Percentiles rank a stretch among this genome's conserved stretches.
Evolutionary conservation across 345 rosid genomes (phyloP).

Genomic region (Acer negundo): DNA sequence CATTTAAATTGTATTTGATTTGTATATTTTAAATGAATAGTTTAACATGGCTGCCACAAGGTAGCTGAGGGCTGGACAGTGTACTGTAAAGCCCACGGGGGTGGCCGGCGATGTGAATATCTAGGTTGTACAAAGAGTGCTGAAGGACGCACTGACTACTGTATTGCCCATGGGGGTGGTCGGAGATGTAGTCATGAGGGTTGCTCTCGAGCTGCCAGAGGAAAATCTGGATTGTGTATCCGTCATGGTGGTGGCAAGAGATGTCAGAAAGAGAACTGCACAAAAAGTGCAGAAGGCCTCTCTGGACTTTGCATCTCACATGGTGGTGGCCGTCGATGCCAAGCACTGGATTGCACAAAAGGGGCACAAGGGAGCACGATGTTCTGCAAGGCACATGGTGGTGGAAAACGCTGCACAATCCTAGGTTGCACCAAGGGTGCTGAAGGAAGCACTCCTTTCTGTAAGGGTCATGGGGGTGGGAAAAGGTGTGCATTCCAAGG

Average conservation of each 20-base stretch:
- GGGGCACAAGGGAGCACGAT: conserved; percentile 99
- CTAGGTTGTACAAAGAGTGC: conserved; percentile 99
- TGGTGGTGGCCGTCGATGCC: conserved; percentile 96
- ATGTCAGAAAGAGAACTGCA: conserved; percentile 86
- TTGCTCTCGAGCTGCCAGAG: conserved; percentile 93
- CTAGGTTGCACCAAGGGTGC: conserved; percentile 90
- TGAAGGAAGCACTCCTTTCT: conserved; percentile 95
- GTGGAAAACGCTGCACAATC: conserved; percentile 89
- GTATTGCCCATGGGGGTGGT: conserved; percentile 99
- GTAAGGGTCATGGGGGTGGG: conserved; percentile 99
- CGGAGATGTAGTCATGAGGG: conserved; percentile 82
- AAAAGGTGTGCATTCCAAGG: conserved; percentile 90
- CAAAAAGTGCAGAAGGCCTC: conserved; percentile 95
- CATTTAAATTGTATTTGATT: too few relatives aligned
- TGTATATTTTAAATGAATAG: too few relatives aligned
- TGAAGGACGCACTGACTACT: conserved; percentile 93
- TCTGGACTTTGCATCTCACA: conserved; percentile 96
- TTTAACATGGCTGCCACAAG: conserved; percentile 82
- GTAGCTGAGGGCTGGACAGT: conserved; percentile 99
- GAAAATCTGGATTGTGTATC: conserved; percentile 92
- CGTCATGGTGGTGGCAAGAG: conserved; percentile 99
- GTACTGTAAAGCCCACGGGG: conserved; percentile 98
- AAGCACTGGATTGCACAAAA: conserved; percentile 73
- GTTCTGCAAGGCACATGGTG: conserved; percentile 99
- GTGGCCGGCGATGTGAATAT: conserved; percentile 91